Evolutionary conservation across 1,284 basidiomycete species (phyloP).

Genomic region (Cutaneotrichosporon cutaneum): DNA sequence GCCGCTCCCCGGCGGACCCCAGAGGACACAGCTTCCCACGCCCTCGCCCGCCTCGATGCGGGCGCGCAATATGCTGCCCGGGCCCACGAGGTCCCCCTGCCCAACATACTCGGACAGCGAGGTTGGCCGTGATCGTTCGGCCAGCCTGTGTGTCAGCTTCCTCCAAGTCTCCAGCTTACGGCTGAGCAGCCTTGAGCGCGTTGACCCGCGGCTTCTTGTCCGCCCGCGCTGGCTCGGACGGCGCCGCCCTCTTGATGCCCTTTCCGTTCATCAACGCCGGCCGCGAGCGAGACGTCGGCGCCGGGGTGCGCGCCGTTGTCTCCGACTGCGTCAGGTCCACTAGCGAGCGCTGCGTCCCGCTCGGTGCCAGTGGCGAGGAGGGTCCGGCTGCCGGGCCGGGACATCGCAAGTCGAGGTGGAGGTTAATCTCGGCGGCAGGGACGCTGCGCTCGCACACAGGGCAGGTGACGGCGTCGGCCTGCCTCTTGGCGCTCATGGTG

Average conservation of each 20-base stretch:
- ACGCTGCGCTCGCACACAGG: slow-evolving; percentile 48
- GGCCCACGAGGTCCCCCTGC: slow-evolving; percentile 47
- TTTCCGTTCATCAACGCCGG: not conserved
- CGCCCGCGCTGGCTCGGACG: not conserved
- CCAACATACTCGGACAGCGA: slow-evolving; percentile 42
- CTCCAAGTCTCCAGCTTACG: slow-evolving; percentile 31
- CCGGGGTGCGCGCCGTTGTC: not conserved
- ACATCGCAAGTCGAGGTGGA: slow-evolving; percentile 51
- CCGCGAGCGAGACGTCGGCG: not conserved
- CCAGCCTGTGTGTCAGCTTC: slow-evolving; percentile 35
- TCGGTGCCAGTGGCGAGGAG: slow-evolving; percentile 14
- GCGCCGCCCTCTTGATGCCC: slow-evolving; percentile 4
- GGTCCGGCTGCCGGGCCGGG: slow-evolving; percentile 23
- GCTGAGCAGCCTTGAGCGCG: slow-evolving; percentile 46
- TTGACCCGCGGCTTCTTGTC: slow-evolving; percentile 30
- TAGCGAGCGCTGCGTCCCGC: not conserved
- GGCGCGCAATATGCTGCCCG: slow-evolving; percentile 44
- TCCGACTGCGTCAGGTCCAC: not conserved
- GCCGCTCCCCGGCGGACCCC: slow-evolving; percentile 52
- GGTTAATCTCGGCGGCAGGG: slow-evolving; percentile 46
- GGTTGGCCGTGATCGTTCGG: slow-evolving; percentile 47
- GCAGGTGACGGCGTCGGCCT: slow-evolving; percentile 32
- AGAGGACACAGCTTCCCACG: slow-evolving; percentile 50
- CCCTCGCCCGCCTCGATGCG: slow-evolving; percentile 46
- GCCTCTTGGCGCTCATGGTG: not conserved